Evolutionary conservation across 768 basidiomycete species (phyloP), one percentile per base, ranked within the genome.

Genomic region (Termitomyces sp.): DNA sequence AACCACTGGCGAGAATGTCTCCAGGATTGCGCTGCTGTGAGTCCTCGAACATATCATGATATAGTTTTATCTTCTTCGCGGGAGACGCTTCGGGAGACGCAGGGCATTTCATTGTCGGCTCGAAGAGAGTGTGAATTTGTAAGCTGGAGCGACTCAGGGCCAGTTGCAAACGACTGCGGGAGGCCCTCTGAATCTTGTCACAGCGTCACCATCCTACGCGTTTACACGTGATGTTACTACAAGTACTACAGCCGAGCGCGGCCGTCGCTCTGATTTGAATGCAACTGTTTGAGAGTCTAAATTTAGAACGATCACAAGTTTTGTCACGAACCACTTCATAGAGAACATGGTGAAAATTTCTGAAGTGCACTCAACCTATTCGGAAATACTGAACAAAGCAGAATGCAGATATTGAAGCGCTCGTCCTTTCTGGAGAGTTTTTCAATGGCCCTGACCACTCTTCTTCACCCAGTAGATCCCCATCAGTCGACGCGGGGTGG

Each of bases 391-490:
- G 28, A 61, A 42, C 50, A 43, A 14, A 35, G 43, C 52, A 69
- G 68, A 57, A 62, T 44, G 63, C 65, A 56, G 64, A 69, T 55
- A 63, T 69, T 19, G 68, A 69, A 59, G 65, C 66, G 3, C 59
- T 69, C 2, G 61, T 69, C 16, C 63, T 69, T 37, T 91, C 91
- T 14, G 91, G 91, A 40, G 82, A 83, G 61, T 78, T 92, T 39
- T 91, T 91, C 71, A 79, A 79, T 41, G 76, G 78, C 4, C 56
- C 69, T 16, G 70, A 73, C 1, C 77, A 82, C 9, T 80, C 86
- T 2, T 78, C 79, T 3, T 89, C 89, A 3, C 88, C 90, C 3
- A 69, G 72, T 12, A 80, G 87, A 59, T 75, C 86, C n/a, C 78
- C 79, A 14, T 85, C 87, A 11, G 80, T 83, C 3, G 79, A 81